Evolutionary conservation across 345 rosid genomes (phyloP), one percentile per base, ranked within the genome.

Genomic region (Stellera chamaejasme): DNA sequence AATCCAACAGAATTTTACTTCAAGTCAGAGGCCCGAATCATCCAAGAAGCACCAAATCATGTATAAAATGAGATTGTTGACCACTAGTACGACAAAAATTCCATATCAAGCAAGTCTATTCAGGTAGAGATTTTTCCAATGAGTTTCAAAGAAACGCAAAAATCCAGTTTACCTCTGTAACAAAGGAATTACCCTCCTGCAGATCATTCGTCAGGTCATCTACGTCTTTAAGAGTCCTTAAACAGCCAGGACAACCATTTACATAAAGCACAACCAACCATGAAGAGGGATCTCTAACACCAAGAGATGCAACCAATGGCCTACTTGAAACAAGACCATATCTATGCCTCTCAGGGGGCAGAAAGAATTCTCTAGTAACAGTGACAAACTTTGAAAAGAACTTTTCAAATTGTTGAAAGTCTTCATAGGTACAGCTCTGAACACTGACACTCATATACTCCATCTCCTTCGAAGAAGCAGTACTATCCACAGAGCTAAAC

Each of bases 221-320:
- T 49, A 52, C 77, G 13, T 70, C 84, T 70, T 81, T 77, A 25
- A 87, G 60, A 72, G 74, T 69, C 78, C 71, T 86, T 67, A 87
- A 82, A 72, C 88, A 86, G 45, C 71, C 70, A 53, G 84, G 89
- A 66, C 94, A 89, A 61, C 90, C 96, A 67, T 80, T 82, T 60
- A 65, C 66, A 64, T 75, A 74, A 59, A 82, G 65, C 76, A 77
- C 64, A 11, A 78, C 77, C 54, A 72, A 72, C 99, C 97, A 89
- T 7, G 90, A 76, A 62, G 59, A 70, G 63, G 82, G 71, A 64
- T 59, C 80, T 62, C 60, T 72, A 55, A 77, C 60, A 70, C 69
- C 79, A 67, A 81, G 76, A 36, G 72, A 65, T 43, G 88, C 65
- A 65, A 82, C 74, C 72, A 89, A 63, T 46, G 83, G 75, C 71